A percentile compares a stretch with the other conserved stretches of the same genome.
Evolutionary conservation across 495 filamentous ascomycete species (phyloP).

Genomic region (Copromyces sp.): DNA sequence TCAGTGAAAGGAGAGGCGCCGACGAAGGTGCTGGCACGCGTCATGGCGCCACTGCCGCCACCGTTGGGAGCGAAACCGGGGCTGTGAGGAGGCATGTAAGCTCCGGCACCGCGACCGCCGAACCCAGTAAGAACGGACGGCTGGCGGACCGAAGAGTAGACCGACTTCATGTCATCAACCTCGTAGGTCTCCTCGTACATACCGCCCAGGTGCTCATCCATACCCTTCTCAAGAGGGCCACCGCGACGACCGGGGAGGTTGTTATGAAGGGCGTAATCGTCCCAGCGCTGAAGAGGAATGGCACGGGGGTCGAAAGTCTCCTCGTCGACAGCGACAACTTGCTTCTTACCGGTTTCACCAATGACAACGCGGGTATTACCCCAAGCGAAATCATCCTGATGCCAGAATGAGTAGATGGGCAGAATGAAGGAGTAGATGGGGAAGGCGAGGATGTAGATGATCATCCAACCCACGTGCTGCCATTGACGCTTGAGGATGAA

Average conservation of each 20-base stretch:
- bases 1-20: constrained; percentile 30
- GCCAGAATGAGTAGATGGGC: constrained; percentile 97
- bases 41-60: constrained; percentile 23
- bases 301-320: constrained; percentile 82
- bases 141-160: constrained; percentile 91
- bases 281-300: constrained; percentile 92
- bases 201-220: constrained; percentile 29
- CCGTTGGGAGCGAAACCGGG: constrained; percentile 51
- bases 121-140: constrained; percentile 88
- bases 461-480: constrained; percentile 98
- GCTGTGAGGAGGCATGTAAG: constrained; percentile 73
- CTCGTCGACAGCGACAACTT: constrained; percentile 77
- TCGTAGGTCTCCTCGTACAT: constrained; percentile 69
- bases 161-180: constrained; percentile 95
- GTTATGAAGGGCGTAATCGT: constrained; percentile 90
- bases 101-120: constrained; percentile 45
- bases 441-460: constrained; percentile 91
- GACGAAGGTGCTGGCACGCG: constrained; percentile 26
- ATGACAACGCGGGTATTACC: constrained; percentile 96
- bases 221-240: constrained; percentile 52
- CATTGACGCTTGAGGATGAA: constrained; percentile 95
- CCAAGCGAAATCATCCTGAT: constrained; percentile 97
- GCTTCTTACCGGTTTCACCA: constrained; percentile 82
- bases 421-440: constrained; percentile 89
- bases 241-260: constrained; percentile 87